Conservation (phyloP, 2,329 filamentous ascomycete genomes). For the Elsinoe arachidis region DNA sequence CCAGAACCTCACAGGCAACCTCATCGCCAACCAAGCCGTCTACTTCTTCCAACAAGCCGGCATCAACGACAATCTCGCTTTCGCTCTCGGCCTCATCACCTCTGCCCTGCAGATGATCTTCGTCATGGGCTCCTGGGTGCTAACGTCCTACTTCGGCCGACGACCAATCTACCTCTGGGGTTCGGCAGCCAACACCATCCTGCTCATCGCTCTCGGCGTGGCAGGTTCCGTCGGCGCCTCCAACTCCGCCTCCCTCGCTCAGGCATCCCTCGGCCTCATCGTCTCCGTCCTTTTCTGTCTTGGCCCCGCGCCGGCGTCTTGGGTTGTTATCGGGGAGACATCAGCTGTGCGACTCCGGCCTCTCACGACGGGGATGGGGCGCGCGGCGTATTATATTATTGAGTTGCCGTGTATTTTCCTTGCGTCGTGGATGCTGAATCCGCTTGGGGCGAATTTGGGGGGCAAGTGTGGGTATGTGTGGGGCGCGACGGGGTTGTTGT, state of each 20-base stretch:
- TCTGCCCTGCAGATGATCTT: slow-evolving; percentile 54
- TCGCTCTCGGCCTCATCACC: slow-evolving; percentile 55
- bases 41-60: slow-evolving; percentile 58
- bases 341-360: slow-evolving; percentile 56
- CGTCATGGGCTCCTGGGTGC: slow-evolving; percentile 59
- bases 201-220: slow-evolving; percentile 52
- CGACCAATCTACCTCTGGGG: slow-evolving; percentile 58
- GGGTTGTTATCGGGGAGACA: slow-evolving; percentile 60
- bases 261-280: slow-evolving; percentile 55
- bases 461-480: slow-evolving; percentile 44
- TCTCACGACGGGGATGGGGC: slow-evolving; percentile 57
- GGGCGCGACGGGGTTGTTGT: slow-evolving; percentile 36
- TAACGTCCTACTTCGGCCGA: slow-evolving; percentile 55
- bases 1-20: slow-evolving; percentile 54
- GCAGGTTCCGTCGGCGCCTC: slow-evolving; percentile 42
- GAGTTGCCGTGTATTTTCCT: slow-evolving; percentile 59
- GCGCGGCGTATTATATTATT: slow-evolving; percentile 54
- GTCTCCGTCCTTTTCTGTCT: slow-evolving; percentile 57
- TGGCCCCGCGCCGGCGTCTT: slow-evolving; percentile 55
- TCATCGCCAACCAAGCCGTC: slow-evolving; percentile 55
- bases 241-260: slow-evolving; percentile 41
- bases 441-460: slow-evolving; percentile 26
- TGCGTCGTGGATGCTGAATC: slow-evolving; percentile 53
- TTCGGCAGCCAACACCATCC: slow-evolving; percentile 43
- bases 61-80: slow-evolving; percentile 46